These are phyloP conservation scores for Gossypium trilobum DNA, from an alignment of 441 rosid species.

Conservation along the genomic window DNA sequence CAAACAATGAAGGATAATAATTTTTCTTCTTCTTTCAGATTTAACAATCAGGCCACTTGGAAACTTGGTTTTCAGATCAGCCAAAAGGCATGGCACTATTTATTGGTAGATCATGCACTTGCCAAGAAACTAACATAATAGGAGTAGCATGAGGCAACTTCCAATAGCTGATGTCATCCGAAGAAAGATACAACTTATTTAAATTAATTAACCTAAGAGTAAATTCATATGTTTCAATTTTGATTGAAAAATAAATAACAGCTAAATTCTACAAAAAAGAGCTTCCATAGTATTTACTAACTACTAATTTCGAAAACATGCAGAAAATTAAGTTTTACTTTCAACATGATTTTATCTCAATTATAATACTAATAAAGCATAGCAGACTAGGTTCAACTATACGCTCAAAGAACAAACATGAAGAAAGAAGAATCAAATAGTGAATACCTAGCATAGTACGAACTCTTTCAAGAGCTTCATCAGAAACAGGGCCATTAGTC, in stretches of 20 bases:
- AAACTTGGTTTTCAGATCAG: neutral
- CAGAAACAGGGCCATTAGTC: slow-evolving; percentile 56
- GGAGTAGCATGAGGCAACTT: neutral
- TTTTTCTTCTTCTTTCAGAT: neutral
- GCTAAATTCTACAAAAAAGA: neutral
- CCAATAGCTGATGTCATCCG: neutral
- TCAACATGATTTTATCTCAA: neutral
- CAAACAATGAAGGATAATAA: neutral
- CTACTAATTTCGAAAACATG: neutral
- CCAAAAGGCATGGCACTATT: neutral
- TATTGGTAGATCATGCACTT: slow-evolving; percentile 1
- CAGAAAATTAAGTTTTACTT: neutral
- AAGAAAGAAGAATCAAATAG: neutral
- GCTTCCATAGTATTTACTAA: neutral
- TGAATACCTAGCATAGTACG: slow-evolving; percentile 52
- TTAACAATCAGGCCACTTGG: neutral
- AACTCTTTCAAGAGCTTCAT: slow-evolving; percentile 67
- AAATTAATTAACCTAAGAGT: neutral
- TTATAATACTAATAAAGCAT: neutral
- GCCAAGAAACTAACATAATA: neutral
- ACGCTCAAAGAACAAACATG: neutral
- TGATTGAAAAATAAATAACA: neutral
- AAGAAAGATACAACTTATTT: neutral
- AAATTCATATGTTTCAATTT: neutral
- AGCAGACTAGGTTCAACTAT: neutral